phyloP scores from a whole-genome alignment of 805 yeast species.

The Torulaspora indica region DNA sequence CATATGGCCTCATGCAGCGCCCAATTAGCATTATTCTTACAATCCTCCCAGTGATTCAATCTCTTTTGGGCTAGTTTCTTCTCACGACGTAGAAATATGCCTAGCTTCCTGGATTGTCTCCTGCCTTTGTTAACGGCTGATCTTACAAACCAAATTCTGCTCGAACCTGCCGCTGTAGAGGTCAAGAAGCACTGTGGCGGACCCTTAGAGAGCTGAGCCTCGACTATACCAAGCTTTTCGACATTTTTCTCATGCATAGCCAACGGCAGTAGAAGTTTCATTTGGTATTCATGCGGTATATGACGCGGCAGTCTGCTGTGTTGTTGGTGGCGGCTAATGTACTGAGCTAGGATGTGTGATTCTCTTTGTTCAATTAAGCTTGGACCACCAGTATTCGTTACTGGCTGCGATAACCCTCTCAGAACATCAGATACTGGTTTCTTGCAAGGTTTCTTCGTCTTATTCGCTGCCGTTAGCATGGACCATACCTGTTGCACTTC shows the following conservation, averaged over 20 bases:
- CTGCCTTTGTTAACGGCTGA: constrained; percentile 29
- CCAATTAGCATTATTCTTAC: constrained; percentile 22
- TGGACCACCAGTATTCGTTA: constrained; percentile 1
- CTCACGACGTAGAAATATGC: constrained; percentile 21
- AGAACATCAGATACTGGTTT: constrained; percentile 5
- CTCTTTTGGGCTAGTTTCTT: constrained; percentile 22
- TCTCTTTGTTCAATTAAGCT: constrained; percentile 13
- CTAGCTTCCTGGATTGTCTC: constrained; percentile 27
- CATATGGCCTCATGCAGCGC: constrained; percentile 33
- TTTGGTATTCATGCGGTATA: constrained; percentile 18
- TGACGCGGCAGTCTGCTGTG: constrained; percentile 15
- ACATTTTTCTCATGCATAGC: constrained; percentile 28
- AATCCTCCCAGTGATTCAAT: constrained; percentile 17
- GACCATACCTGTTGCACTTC: constrained; percentile 12
- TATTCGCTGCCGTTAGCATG: constrained; percentile 8
- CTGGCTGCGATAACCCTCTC: neutral
- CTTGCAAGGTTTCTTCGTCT: constrained; percentile 8
- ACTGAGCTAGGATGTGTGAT: constrained; percentile 17
- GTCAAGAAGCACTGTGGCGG: constrained; percentile 24
- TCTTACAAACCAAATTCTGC: constrained; percentile 32
- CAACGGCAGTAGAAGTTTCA: constrained; percentile 23
- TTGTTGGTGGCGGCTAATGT: constrained; percentile 16
- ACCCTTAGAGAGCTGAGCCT: constrained; percentile 24
- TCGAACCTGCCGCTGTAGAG: constrained; percentile 26
- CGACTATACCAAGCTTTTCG: constrained; percentile 17